phyloP scores from a whole-genome alignment of 352 stramenopile genomes.

The Phytophthora crassamura region DNA sequence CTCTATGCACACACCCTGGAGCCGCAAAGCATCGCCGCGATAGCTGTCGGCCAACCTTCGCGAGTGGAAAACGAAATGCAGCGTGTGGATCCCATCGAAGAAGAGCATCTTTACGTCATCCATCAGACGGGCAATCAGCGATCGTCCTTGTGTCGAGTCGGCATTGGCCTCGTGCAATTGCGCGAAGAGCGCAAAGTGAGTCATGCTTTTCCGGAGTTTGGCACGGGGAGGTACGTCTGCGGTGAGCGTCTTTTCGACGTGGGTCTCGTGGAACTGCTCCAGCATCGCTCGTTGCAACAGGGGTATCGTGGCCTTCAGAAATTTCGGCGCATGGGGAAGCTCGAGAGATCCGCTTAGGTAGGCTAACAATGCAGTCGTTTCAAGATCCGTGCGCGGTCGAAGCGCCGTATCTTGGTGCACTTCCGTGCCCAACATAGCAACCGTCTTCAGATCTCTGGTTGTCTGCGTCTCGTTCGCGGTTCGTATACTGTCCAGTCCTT shows the following conservation, averaged over 20 bases:
- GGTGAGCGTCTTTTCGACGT: background rate
- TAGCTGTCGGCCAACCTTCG: background rate
- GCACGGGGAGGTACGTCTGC: background rate
- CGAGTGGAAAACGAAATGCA: background rate
- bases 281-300: background rate
- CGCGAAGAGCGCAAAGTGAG: background rate
- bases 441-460: no score
- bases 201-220: background rate
- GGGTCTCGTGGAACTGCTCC: constrained; percentile 2
- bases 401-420: background rate
- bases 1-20: background rate
- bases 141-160: background rate
- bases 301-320: background rate
- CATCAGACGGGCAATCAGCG: background rate
- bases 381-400: background rate
- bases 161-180: background rate
- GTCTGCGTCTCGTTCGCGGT: no score
- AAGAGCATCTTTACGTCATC: background rate
- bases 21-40: background rate
- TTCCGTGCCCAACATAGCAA: background rate
- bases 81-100: background rate
- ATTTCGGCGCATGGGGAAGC: background rate
- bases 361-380: background rate
- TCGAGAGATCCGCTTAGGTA: background rate
- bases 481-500: no score